Conservation (phyloP, 2,329 filamentous ascomycete genomes). For the Coniosporium tulheliwenetii region DNA sequence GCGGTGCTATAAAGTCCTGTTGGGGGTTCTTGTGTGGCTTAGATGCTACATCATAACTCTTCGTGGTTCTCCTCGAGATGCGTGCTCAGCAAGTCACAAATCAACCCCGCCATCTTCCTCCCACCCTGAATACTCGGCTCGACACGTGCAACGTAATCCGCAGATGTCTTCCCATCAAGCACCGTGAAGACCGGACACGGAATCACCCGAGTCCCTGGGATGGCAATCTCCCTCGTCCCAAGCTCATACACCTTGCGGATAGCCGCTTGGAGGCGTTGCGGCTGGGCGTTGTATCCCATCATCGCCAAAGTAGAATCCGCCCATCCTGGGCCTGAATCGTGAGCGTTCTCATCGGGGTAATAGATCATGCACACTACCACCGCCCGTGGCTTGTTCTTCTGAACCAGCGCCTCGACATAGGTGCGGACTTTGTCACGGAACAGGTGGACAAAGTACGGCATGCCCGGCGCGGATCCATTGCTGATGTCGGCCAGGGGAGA, state of each 20-base stretch:
- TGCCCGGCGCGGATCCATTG: conserved; percentile 10
- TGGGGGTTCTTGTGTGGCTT: too few species aligned
- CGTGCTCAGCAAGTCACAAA: too few species aligned
- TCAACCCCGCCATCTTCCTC: conserved; percentile 14
- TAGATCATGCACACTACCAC: conserved; percentile 23
- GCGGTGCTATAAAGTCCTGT: too few species aligned
- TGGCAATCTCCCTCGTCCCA: conserved; percentile 12
- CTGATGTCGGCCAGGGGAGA: background rate
- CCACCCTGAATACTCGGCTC: conserved; percentile 19
- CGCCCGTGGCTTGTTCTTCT: conserved; percentile 15
- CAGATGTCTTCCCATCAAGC: conserved; percentile 13
- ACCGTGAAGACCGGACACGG: conserved; percentile 17
- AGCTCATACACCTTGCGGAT: conserved; percentile 17
- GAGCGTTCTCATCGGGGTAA: conserved; percentile 15
- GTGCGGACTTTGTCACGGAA: conserved; percentile 13
- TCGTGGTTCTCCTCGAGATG: too few species aligned
- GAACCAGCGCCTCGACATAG: conserved; percentile 13
- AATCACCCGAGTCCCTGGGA: conserved; percentile 15
- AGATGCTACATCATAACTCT: too few species aligned
- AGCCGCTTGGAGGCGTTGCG: conserved; percentile 15
- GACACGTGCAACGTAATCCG: conserved; percentile 18
- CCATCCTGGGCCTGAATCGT: conserved; percentile 15
- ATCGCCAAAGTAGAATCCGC: conserved; percentile 14
- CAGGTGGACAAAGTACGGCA: conserved; percentile 16
- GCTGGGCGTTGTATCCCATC: conserved; percentile 15